Base-by-base conservation (phyloP, 805 yeast genomes). In the Pichia deserticola region DNA sequence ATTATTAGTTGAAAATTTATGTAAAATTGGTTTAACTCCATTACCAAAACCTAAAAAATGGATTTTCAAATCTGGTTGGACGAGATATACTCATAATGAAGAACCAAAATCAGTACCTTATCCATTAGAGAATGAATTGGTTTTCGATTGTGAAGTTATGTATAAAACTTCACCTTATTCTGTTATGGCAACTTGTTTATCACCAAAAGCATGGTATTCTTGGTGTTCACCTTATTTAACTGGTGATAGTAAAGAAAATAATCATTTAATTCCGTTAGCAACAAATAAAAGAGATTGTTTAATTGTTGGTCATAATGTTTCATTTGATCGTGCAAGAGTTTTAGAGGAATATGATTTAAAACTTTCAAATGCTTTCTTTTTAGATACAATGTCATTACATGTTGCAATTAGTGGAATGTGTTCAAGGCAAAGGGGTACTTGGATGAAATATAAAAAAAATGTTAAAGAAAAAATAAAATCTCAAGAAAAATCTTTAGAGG, bases 351-450 rank as follows among this genome's bases (percentile, higher is more conserved):
- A 93, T 67, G 74, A 76, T 57, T 62, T 90, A 36, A 65, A 71
- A 34, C 77, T 73, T 42, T 73, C 95, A 0, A 80, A 83, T 56
- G 86, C 87, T 1, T 89, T 89, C 65, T 93, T 72, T 60, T 56
- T 95, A 51, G 99, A 93, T 65, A 90, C 96, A 1, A 86, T 92
- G 89, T 84, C 97, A 1, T 68, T 93, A 20, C 99, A 93, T 66
- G 80, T 90, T 35, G 95, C 98, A 1, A 79, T 82, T 0, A 80
- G 84, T 45, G 99, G 99, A 0, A 84, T 93, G 78, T 88, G 97
- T 63, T 87, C 97, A 3, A 81, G 87, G 57, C 99, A 93, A 61
- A 68, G 98, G 53, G 84, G 89, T 0, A 73, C 77, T 15, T 93
- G 93, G 86, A 64, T 78, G 57, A 81, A 78, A 52, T 81, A 76